These are phyloP conservation scores for Sisymbrium altissimum DNA, from an alignment of 345 rosid species.

Conservation along the genomic window DNA sequence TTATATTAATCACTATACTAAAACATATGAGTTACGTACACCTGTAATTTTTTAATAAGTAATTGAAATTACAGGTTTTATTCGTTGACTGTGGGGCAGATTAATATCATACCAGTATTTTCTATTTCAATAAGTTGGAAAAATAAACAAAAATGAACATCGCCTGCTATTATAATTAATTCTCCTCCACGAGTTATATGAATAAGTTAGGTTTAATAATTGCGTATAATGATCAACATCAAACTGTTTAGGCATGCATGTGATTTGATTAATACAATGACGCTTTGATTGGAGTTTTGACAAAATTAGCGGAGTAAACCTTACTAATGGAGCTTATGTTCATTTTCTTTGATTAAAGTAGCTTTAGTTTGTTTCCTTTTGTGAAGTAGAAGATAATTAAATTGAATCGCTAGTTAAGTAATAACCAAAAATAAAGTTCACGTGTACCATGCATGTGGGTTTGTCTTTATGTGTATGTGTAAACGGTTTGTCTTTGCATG, in stretches of 20 bases:
- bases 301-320: conserved; percentile 3
- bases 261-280: conserved; percentile 1
- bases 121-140: neutral
- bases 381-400: neutral
- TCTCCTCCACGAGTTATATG: neutral
- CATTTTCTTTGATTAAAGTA: neutral
- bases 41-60: too few species aligned
- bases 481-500: conserved; percentile 4
- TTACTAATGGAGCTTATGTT: neutral
- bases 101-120: neutral
- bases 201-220: neutral
- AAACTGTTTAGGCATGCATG: neutral
- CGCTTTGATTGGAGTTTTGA: conserved; percentile 9
- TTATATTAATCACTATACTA: too few species aligned
- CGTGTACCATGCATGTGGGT: conserved; percentile 12
- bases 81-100: neutral
- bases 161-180: neutral
- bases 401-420: neutral
- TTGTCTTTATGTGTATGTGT: neutral
- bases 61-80: too few species aligned
- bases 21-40: too few species aligned
- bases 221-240: neutral
- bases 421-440: neutral
- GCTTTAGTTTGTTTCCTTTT: neutral
- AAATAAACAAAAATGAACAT: neutral